Evolutionary conservation across 495 filamentous ascomycete genomes (phyloP).

Genomic region (Daldinia loculata): DNA sequence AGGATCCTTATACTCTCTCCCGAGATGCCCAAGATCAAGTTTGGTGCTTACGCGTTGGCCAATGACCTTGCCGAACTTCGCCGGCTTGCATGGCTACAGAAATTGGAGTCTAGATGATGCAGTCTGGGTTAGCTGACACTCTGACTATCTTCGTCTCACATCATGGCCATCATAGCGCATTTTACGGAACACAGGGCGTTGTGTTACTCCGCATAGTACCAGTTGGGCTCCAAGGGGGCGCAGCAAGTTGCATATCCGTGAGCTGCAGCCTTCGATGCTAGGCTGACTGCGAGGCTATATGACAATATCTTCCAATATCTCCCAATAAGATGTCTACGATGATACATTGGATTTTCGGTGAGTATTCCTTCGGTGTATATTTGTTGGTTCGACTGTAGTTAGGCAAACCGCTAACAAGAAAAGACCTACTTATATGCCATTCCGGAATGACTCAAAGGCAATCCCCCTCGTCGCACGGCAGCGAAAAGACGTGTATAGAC

Average conservation of each 20-base stretch:
- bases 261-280: conserved; percentile 8
- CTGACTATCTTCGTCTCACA: background rate
- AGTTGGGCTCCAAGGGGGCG: conserved; percentile 29
- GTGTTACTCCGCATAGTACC: conserved; percentile 18
- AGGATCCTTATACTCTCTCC: background rate
- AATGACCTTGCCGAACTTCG: background rate
- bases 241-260: conserved; percentile 18
- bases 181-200: background rate
- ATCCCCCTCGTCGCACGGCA: background rate
- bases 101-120: background rate
- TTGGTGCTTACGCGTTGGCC: background rate
- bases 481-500: background rate
- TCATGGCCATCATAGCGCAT: background rate
- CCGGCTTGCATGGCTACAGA: background rate
- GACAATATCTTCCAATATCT: conserved; percentile 9
- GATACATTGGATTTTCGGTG: conserved; percentile 23
- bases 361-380: conserved; percentile 16
- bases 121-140: conserved; percentile 1
- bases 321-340: conserved; percentile 23
- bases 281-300: conserved; percentile 30
- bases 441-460: background rate
- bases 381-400: background rate
- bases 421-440: background rate
- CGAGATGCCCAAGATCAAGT: background rate
- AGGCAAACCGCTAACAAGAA: conserved; percentile 8